Base-by-base conservation (phyloP, 2,329 filamentous ascomycete genomes). In the Colletotrichum plurivorum region DNA sequence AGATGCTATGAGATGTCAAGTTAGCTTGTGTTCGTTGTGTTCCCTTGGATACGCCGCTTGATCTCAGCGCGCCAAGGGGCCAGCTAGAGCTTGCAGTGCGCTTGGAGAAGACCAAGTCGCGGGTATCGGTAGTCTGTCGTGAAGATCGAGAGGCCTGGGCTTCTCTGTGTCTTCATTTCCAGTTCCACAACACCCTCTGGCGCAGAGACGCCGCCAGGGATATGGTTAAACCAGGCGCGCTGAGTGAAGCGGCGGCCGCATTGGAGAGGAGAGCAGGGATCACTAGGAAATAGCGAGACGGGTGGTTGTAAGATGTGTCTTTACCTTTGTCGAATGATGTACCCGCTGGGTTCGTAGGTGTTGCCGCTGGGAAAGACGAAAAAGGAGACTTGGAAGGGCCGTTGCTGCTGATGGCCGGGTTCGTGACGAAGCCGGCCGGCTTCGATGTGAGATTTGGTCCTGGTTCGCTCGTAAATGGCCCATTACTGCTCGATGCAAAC, bases 271-370 rank as follows among this genome's bases (percentile, higher is more conserved):
- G 3, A 8, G 18, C 55, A 43, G 36, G 27, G 20, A 20, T 12
- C 9, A 56, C 18, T 8, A 31, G 39, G 54, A 22, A 49, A 27
- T 25, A 52, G 12, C 16, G 36, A n/a, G 20, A 41, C 22, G 56
- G 41, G 36, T 53, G 25, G 16, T 52, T 55, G 39, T 16, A 52
- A 57, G 55, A 61, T 53, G 20, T 25, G 55, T 66, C 62, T 67
- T 67, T 69, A 69, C 67, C 52, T 63, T 64, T 58, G 43, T 52
- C 53, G 48, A 52, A 57, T n/a, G 49, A 20, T 22, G 62, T 36
- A 25, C 62, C 67, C n/a, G 43, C 43, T n/a, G 57, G 56, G 25
- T 56, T 43, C 13, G 62, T 56, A 16, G 56, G 51, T 31, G 20
- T 31, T 45, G 20, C 48, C 52, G 27, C 60, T 41, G 46, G 27